phyloP scores from a whole-genome alignment of 2,329 filamentous ascomycete species.

The Thermoascus crustaceus region DNA sequence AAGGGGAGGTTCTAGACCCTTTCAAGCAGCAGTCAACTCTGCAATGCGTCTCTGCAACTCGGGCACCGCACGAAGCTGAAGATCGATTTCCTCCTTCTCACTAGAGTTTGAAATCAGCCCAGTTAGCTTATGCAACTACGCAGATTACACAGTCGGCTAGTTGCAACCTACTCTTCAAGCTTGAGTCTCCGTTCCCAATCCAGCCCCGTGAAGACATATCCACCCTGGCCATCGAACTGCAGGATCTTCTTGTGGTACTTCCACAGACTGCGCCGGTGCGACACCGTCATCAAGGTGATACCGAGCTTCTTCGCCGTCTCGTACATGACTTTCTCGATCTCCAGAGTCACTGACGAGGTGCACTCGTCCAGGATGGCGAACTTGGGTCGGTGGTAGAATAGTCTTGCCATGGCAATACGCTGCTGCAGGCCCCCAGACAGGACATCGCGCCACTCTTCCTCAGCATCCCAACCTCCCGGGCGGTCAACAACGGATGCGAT shows the following conservation, averaged over 20 bases:
- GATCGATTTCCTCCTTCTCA: constrained; percentile 88
- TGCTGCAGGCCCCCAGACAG: constrained; percentile 90
- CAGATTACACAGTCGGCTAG: background rate
- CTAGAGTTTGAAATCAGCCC: constrained; percentile 25
- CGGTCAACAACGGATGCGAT: constrained; percentile 75
- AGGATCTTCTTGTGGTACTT: constrained; percentile 91
- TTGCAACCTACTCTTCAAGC: constrained; percentile 64
- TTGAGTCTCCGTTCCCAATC: constrained; percentile 79
- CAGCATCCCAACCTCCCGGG: constrained; percentile 79
- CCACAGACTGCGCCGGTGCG: constrained; percentile 85
- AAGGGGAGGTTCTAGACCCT: no score
- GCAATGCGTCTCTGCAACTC: constrained; percentile 78
- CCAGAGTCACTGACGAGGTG: constrained; percentile 87
- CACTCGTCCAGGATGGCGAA: constrained; percentile 98
- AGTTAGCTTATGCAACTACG: no score
- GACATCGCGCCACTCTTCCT: constrained; percentile 94
- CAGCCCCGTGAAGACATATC: constrained; percentile 79
- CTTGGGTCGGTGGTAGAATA: constrained; percentile 86
- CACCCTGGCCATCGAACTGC: constrained; percentile 92
- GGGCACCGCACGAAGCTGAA: constrained; percentile 74
- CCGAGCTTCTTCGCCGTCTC: constrained; percentile 86
- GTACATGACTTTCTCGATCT: constrained; percentile 94
- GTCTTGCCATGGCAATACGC: constrained; percentile 87
- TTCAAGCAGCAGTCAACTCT: constrained; percentile 55
- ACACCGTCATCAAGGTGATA: constrained; percentile 95